phyloP scores from a whole-genome alignment of 2,329 filamentous ascomycete species.

The Trichoderma hamatum region DNA sequence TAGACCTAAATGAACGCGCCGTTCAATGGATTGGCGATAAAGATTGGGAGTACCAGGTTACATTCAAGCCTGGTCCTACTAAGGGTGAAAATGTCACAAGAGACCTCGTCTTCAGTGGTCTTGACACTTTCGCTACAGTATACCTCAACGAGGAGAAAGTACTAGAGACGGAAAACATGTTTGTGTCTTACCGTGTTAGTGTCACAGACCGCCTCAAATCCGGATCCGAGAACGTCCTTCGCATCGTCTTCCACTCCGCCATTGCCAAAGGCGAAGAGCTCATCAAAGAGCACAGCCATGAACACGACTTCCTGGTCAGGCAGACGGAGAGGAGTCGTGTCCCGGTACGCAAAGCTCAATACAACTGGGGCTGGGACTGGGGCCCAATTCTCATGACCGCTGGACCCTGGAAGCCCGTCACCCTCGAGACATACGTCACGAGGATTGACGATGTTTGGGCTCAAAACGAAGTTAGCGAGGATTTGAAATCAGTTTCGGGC shows the following conservation, averaged over 20 bases:
- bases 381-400: slow-evolving; percentile 64
- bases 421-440: slow-evolving; percentile 64
- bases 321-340: slow-evolving; percentile 47
- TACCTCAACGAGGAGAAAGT: slow-evolving; percentile 57
- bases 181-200: slow-evolving; percentile 58
- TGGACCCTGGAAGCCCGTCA: slow-evolving; percentile 68
- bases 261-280: slow-evolving; percentile 55
- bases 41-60: slow-evolving; percentile 59
- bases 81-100: slow-evolving; percentile 28
- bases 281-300: slow-evolving; percentile 53
- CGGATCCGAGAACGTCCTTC: slow-evolving; percentile 48
- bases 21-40: slow-evolving; percentile 66
- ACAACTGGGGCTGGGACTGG: slow-evolving; percentile 75
- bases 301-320: slow-evolving; percentile 58
- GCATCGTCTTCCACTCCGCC: slow-evolving; percentile 61
- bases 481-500: slow-evolving; percentile 45
- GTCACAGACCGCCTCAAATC: slow-evolving; percentile 48
- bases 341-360: slow-evolving; percentile 63
- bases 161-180: slow-evolving; percentile 65
- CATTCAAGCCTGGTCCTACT: slow-evolving; percentile 35
- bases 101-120: slow-evolving; percentile 63
- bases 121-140: slow-evolving; percentile 66
- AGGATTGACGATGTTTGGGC: slow-evolving; percentile 62
- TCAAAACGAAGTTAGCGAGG: slow-evolving; percentile 40
- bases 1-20: slow-evolving; percentile 63